Base-by-base conservation (phyloP, 2,329 filamentous ascomycete genomes). In the Grosmannia penicillata region DNA sequence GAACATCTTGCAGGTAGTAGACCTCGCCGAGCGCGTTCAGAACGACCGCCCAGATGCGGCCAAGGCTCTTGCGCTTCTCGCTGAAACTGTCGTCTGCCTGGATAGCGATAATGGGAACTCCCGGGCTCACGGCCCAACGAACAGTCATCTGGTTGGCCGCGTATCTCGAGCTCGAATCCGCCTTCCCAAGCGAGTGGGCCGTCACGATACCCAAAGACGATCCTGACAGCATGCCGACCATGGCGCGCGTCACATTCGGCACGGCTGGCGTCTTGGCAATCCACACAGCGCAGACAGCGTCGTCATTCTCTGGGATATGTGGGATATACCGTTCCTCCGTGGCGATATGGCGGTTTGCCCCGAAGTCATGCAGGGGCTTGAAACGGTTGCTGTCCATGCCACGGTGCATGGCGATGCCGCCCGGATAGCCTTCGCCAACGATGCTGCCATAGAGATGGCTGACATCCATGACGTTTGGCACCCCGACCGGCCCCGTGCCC, bases 21-120 rank as follows among this genome's bases (percentile, higher is more conserved):
- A 94, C 65, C 55, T 98, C 91, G 2, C 91, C 91, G 8, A 98
- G 65, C 0, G 91, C 89, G 54, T 98, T 98, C 37, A 98, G 60
- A n/a, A 76, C 83, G 30, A 89, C 79, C n/a, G 83, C 85, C 85
- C 86, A 96, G 11, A 91, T 72, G 22, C 87, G 77, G 11, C 74
- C 72, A 36, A 77, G 65, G 4, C 70, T 62, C 52, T 78, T 78
- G 23, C 87, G 77, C 48, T 76, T 78, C 21, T 68, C 56, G 35
- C 70, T 87, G 56, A 86, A 91, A 37, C 75, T 75, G 22, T 94
- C 86, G 50, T 98, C 91, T 7, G 94, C 72, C 32, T 74, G 74
- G 43, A 98, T 75, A 1, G 76, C 73, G 38, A 95, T 71, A 44
- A 98, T 91, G 0, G 91, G 91, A 4, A 46, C 86, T 29, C 91